Evolutionary conservation across 345 rosid genomes (phyloP).

Genomic region (Orychophragmus violaceus): DNA sequence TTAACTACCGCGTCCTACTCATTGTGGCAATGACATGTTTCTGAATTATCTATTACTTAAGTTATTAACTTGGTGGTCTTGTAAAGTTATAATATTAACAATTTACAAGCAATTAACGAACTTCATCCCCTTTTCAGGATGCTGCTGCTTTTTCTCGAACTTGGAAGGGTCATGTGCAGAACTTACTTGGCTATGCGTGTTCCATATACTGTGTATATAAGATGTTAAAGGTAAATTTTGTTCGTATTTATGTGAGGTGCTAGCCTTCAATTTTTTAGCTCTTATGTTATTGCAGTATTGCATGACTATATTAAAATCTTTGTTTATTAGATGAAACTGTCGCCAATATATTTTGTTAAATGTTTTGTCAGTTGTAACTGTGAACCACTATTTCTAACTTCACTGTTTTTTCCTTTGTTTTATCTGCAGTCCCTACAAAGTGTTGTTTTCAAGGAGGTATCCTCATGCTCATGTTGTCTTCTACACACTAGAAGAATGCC

Average conservation of each 20-base stretch:
- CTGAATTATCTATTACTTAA: background rate
- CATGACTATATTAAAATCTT: background rate
- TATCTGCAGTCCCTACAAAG: constrained; percentile 93
- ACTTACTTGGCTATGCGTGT: constrained; percentile 95
- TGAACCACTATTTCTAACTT: constrained; percentile 16
- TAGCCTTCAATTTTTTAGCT: background rate
- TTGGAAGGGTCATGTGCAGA: constrained; percentile 98
- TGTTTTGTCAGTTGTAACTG: constrained; percentile 3
- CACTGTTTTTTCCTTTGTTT: constrained; percentile 15
- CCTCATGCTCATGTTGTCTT: constrained; percentile 2
- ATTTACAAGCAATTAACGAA: background rate
- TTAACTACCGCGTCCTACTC: background rate
- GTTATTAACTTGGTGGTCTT: constrained; percentile 7
- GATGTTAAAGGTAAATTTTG: constrained; percentile 77
- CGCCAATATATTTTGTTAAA: background rate
- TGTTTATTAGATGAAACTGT: background rate
- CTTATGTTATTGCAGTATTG: background rate
- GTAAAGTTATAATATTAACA: background rate
- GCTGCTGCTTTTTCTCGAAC: constrained; percentile 98
- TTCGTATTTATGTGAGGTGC: background rate
- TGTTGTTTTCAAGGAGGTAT: constrained; percentile 97
- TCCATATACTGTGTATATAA: constrained; percentile 94
- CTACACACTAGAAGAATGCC: background rate
- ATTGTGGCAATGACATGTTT: background rate
- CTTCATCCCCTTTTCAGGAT: constrained; percentile 47